Conservation (phyloP, 768 basidiomycete species). For the Boletus rubescentipes region DNA sequence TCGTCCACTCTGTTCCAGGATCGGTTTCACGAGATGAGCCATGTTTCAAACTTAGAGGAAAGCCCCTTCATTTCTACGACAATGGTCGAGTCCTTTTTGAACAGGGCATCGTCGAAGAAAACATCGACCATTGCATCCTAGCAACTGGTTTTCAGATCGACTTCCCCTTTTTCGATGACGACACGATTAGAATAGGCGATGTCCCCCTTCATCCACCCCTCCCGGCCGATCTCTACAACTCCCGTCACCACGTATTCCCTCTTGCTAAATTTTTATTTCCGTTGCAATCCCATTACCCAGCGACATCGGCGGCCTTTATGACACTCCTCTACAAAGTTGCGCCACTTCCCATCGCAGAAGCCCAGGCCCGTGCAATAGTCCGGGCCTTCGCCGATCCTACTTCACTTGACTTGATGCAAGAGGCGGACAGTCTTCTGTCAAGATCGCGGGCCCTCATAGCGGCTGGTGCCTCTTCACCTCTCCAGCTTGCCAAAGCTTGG, state of each 20-base stretch:
- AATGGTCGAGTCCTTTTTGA: constrained; percentile 54
- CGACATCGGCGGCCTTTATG: constrained; percentile 60
- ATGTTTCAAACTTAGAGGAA: constrained; percentile 41
- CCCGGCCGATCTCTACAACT: constrained; percentile 56
- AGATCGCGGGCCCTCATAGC: constrained; percentile 46
- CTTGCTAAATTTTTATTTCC: constrained; percentile 73
- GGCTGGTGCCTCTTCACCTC: constrained; percentile 33
- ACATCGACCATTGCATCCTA: constrained; percentile 63
- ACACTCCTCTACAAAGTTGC: constrained; percentile 57
- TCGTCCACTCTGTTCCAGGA: constrained; percentile 57
- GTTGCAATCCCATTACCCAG: constrained; percentile 44
- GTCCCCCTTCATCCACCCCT: constrained; percentile 50
- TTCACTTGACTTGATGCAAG: constrained; percentile 47
- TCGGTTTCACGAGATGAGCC: constrained; percentile 33
- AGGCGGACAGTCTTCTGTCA: constrained; percentile 47
- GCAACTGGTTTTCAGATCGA: constrained; percentile 74
- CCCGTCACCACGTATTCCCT: constrained; percentile 66
- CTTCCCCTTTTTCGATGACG: constrained; percentile 57
- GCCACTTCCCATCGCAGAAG: constrained; percentile 78
- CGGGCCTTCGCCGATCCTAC: constrained; percentile 53
- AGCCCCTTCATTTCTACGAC: constrained; percentile 40
- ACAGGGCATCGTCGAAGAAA: constrained; percentile 54
- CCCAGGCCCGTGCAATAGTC: constrained; percentile 66
- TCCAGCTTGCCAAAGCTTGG: constrained; percentile 54
- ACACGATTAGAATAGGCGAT: constrained; percentile 35